Evolutionary conservation across 1,284 basidiomycete genomes (phyloP).

Genomic region (Boletus sp.): DNA sequence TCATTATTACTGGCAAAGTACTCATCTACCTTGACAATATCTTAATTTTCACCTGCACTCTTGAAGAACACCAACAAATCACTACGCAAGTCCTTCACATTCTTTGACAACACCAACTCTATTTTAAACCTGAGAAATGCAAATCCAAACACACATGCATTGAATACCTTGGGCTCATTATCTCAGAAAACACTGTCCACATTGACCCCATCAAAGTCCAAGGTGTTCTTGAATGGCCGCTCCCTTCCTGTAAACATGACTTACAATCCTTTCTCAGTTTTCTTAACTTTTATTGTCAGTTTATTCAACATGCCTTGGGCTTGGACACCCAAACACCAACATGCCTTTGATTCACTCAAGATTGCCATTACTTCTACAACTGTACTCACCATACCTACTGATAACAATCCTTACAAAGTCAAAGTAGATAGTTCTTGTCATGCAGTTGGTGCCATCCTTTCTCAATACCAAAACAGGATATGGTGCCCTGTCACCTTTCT

Average conservation of each 20-base stretch:
- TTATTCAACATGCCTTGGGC: no score
- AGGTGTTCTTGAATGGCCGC: no score
- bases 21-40: constrained; percentile 11
- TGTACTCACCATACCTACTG: neutral
- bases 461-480: neutral
- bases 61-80: constrained; percentile 27
- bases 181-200: no score
- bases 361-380: neutral
- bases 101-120: constrained; percentile 19
- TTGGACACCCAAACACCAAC: neutral
- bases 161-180: no score
- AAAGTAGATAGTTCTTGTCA: neutral
- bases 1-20: constrained; percentile 15
- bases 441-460: neutral
- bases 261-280: no score
- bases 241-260: no score
- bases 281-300: no score
- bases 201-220: no score
- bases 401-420: neutral
- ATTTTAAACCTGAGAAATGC: no score
- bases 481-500: neutral
- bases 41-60: constrained; percentile 15
- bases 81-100: constrained; percentile 36
- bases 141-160: no score
- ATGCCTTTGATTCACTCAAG: neutral